A percentile compares a stretch with the other conserved stretches of the same genome.
Conservation (phyloP, 371 early-diverging fungal genomes). For the Haplosporangium sp. region DNA sequence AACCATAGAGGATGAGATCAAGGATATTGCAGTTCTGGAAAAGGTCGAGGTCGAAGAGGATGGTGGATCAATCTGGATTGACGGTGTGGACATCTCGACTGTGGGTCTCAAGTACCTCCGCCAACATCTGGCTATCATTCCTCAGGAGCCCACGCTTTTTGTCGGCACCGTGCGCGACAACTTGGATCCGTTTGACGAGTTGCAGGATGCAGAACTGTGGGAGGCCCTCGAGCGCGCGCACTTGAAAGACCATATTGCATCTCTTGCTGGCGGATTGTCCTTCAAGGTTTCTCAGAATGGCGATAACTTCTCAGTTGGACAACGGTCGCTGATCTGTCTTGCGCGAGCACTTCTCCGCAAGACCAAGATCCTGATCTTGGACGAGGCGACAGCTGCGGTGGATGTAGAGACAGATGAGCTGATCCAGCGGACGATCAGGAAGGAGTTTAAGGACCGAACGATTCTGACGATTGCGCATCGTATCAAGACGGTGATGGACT, state of each 20-base stretch:
- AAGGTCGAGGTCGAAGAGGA: slow-evolving; percentile 64
- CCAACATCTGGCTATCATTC: slow-evolving; percentile 72
- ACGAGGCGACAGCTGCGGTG: slow-evolving; percentile 97
- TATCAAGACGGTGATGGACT: slow-evolving; percentile 70
- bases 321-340: slow-evolving; percentile 73
- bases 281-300: slow-evolving; percentile 63
- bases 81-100: slow-evolving; percentile 72
- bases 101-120: slow-evolving; percentile 72
- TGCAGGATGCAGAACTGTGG: slow-evolving; percentile 75
- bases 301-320: slow-evolving; percentile 74
- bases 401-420: slow-evolving; percentile 91
- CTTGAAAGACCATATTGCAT: slow-evolving; percentile 45
- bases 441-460: slow-evolving; percentile 75
- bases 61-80: slow-evolving; percentile 71
- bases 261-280: slow-evolving; percentile 60
- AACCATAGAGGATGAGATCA: no score
- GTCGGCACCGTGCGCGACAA: slow-evolving; percentile 72
- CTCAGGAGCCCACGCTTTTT: slow-evolving; percentile 78
- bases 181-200: slow-evolving; percentile 71
- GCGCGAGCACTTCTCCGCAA: slow-evolving; percentile 81
- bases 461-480: slow-evolving; percentile 79
- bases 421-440: slow-evolving; percentile 88
- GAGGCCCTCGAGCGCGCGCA: slow-evolving; percentile 63
- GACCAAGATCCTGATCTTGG: slow-evolving; percentile 84
- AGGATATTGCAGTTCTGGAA: slow-evolving; percentile 8